Evolutionary conservation across 2,329 filamentous ascomycete genomes (phyloP).

Genomic region (Diaporthe sp.): DNA sequence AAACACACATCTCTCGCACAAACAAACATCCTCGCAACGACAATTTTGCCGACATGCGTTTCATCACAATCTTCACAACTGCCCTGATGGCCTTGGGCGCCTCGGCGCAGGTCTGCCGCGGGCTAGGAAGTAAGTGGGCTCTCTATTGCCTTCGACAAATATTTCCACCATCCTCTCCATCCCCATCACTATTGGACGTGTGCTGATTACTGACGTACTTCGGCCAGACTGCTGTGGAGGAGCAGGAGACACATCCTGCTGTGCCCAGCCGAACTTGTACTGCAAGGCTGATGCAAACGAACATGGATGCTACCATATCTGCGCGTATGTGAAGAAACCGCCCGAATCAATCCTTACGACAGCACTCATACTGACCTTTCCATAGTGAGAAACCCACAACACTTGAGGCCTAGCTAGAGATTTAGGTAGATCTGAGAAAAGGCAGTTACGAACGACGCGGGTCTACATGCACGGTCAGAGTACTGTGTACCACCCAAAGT

Average conservation of each 20-base stretch:
- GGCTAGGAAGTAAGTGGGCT: neutral
- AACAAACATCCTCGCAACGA: neutral
- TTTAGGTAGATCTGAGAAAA: neutral
- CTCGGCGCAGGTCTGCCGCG: neutral
- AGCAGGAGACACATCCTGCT: neutral
- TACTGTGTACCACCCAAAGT: neutral
- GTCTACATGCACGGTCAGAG: neutral
- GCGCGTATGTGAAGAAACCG: neutral
- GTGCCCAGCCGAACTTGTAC: conserved; percentile 2
- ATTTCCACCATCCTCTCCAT: neutral
- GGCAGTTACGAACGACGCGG: neutral
- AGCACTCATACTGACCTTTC: neutral
- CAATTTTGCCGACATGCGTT: neutral
- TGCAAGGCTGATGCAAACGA: neutral
- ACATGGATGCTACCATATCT: conserved; percentile 13
- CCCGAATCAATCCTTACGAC: too few relatives aligned
- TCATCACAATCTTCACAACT: neutral
- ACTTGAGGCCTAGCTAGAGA: neutral
- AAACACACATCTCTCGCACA: neutral
- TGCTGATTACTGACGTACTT: neutral
- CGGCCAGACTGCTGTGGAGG: neutral
- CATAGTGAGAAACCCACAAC: neutral
- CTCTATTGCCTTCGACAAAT: neutral
- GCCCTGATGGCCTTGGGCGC: neutral
- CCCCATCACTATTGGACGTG: neutral